These are phyloP conservation scores for Cornus suecica DNA, from an alignment of 148 eudicot species.

Conservation along the genomic window DNA sequence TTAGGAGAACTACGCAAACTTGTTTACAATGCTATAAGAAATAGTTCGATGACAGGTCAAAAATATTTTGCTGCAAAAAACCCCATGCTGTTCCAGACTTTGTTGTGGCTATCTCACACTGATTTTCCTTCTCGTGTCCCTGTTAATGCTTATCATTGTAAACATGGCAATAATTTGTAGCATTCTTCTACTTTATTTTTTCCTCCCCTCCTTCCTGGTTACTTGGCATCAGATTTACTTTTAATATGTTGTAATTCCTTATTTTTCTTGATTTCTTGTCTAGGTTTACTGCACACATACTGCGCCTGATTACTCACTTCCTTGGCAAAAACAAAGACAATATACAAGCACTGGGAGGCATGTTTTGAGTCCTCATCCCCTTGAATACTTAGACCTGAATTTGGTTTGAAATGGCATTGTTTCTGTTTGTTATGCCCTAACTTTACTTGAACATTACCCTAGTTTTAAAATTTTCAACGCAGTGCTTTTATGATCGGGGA, in stretches of 20 bases:
- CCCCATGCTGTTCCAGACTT: background rate
- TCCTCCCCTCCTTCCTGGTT: too few species aligned
- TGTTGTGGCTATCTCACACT: background rate
- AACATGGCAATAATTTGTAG: background rate
- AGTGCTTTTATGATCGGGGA: constrained; percentile 99
- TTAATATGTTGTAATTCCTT: constrained; percentile 6
- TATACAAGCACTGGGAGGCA: constrained; percentile 97
- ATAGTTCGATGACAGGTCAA: background rate
- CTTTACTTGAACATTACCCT: background rate
- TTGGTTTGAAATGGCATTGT: constrained; percentile 3
- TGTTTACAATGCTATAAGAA: background rate
- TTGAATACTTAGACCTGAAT: background rate
- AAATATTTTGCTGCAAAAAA: background rate
- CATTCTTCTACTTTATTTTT: background rate
- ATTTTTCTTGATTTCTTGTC: constrained; percentile 21
- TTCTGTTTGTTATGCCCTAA: background rate
- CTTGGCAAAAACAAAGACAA: constrained; percentile 98
- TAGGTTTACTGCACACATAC: constrained; percentile 96
- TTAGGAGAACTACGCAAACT: background rate
- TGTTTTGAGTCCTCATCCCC: constrained; percentile 9
- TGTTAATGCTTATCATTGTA: background rate
- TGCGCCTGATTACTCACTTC: constrained; percentile 95
- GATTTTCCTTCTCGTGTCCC: background rate
- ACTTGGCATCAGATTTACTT: background rate
- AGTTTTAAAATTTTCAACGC: constrained; percentile 22